A percentile compares a stretch with the other conserved stretches of the same genome.
Conservation (phyloP, 768 basidiomycete genomes). For the Amanita fuliginea region DNA sequence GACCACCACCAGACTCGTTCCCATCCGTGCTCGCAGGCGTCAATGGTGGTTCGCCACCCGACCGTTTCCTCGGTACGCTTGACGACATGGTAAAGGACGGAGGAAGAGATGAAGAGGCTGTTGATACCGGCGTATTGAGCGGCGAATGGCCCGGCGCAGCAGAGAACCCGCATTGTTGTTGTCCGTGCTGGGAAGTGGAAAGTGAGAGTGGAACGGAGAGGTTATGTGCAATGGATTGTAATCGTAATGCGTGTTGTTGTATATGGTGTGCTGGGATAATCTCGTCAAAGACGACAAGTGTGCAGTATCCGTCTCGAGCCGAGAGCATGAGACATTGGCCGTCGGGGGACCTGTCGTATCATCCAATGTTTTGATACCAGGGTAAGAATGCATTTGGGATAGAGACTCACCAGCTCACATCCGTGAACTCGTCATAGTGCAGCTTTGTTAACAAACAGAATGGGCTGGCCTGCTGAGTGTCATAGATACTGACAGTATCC, state of each 20-base stretch:
- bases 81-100: conserved; percentile 11
- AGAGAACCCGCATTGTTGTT: neutral
- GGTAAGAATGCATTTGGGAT: neutral
- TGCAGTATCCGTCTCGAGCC: conserved; percentile 95
- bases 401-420: conserved; percentile 76
- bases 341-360: conserved; percentile 73
- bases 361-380: conserved; percentile 2
- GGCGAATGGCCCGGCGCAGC: neutral
- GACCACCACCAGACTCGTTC: conserved; percentile 13
- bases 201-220: conserved; percentile 57
- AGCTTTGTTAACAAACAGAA: conserved; percentile 87
- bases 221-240: conserved; percentile 84
- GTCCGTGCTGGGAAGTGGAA: conserved; percentile 11
- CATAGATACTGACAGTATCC: conserved; percentile 91
- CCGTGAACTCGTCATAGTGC: conserved; percentile 97
- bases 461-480: conserved; percentile 92
- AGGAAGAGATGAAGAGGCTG: neutral
- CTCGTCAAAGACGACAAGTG: conserved; percentile 90
- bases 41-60: conserved; percentile 27
- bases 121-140: conserved; percentile 1
- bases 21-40: conserved; percentile 42
- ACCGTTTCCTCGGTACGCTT: conserved; percentile 24
- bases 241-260: conserved; percentile 83
- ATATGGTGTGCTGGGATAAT: conserved; percentile 80
- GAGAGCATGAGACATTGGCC: conserved; percentile 88